Base-by-base conservation (phyloP, 331 rosid genomes). In the Cydonia oblonga region DNA sequence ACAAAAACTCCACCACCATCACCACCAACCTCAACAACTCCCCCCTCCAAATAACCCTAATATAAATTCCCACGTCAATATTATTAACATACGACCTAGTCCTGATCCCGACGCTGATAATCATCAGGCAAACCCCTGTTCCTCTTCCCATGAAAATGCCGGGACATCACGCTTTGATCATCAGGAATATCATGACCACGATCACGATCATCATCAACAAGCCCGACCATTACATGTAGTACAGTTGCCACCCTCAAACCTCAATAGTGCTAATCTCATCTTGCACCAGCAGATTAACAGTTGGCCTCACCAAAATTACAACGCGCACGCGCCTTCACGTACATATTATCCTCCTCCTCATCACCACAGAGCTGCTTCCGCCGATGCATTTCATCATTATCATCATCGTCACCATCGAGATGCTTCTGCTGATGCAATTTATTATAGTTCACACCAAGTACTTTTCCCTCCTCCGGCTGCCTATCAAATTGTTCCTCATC, bases 391-490 rank as follows among this genome's bases (percentile, higher is more conserved):
- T 49, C n/a, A 49, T 18, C 73, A 7, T 23, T 25, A 1, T 56
- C 35, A 56, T 23, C 44, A 61, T 70, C 74, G 57, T n/a, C 57
- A 30, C 40, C 68, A 32, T 11, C 68, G 14, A 5, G 68, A 46
- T 32, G 20, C n/a, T 23, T 59, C 66, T 62, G 42, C 42, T 29
- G 22, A 33, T 4, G 23, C 40, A 62, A 38, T 25, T 15, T 16
- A 58, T 38, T 71, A 38, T 59, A 11, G 26, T 58, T 20, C 40
- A 71, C 11, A 53, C 15, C 64, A 59, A 33, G 53, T 70, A 26
- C 6, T 35, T 4, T 23, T 54, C 24, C 75, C 75, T 54, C 74
- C 74, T 70, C 75, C 75, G 6, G 75, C 75, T 15, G 25, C 75
- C 23, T 57, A 70, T 23, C 75, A 57, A 70, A 54, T 62, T 28